These are phyloP conservation scores for Pistacia atlantica DNA, from an alignment of 345 rosid genomes.

Conservation along the genomic window DNA sequence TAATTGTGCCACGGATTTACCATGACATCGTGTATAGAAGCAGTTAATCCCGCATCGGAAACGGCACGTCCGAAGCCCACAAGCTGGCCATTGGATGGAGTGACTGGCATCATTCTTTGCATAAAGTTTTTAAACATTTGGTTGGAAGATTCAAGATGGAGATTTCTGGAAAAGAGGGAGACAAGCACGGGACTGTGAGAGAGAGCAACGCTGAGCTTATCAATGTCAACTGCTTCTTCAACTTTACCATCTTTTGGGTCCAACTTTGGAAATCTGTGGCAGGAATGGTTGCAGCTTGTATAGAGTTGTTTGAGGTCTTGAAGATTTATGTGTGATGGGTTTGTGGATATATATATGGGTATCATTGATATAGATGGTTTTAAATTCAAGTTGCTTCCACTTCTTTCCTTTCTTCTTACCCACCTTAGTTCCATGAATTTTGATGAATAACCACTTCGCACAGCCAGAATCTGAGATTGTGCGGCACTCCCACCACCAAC, in stretches of 20 bases:
- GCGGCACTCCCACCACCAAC: neutral
- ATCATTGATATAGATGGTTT: slow-evolving; percentile 33
- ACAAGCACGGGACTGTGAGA: slow-evolving; percentile 61
- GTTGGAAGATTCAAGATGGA: slow-evolving; percentile 18
- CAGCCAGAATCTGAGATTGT: neutral
- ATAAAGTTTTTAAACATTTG: slow-evolving; percentile 37
- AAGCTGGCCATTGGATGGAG: slow-evolving; percentile 54
- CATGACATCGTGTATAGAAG: slow-evolving; percentile 83
- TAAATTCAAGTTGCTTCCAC: slow-evolving; percentile 14
- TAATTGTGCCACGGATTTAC: slow-evolving; percentile 22
- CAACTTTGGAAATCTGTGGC: slow-evolving; percentile 52
- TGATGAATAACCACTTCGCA: slow-evolving; percentile 17
- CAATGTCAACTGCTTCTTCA: slow-evolving; percentile 40
- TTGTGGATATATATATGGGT: slow-evolving; percentile 66
- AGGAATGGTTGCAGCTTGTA: slow-evolving; percentile 61
- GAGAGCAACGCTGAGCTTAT: slow-evolving; percentile 69
- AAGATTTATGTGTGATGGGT: slow-evolving; percentile 51
- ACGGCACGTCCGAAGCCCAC: slow-evolving; percentile 91
- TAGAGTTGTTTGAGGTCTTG: slow-evolving; percentile 51
- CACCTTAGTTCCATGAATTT: slow-evolving; percentile 57
- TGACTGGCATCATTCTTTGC: slow-evolving; percentile 44
- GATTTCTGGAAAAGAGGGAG: slow-evolving; percentile 68
- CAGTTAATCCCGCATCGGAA: slow-evolving; percentile 81
- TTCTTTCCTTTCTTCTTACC: slow-evolving; percentile 35
- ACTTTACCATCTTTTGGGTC: slow-evolving; percentile 26